Percentiles rank a stretch among this genome's conserved stretches.
phyloP scores from a whole-genome alignment of 768 basidiomycete species.

The Multifurca ochricompacta region DNA sequence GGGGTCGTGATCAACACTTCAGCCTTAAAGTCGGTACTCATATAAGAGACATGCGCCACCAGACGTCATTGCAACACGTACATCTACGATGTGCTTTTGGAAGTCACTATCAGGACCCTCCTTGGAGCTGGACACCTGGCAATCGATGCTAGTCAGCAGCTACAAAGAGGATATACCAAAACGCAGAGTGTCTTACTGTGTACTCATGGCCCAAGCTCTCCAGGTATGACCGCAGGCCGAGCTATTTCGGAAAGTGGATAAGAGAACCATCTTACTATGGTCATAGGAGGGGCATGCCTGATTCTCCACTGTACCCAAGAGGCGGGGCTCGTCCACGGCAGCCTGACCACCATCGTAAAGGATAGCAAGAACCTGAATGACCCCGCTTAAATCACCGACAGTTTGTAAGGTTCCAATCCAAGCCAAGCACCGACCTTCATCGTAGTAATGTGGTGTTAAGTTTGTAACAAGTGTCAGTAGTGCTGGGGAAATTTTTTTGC shows the following conservation, averaged over 20 bases:
- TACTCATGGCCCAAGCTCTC: conserved; percentile 66
- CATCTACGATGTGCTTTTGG: conserved; percentile 65
- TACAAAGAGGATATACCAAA: neutral
- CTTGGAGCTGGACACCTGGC: conserved; percentile 70
- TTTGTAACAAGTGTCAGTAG: too few relatives aligned
- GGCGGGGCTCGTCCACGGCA: conserved; percentile 61
- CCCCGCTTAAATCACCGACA: neutral
- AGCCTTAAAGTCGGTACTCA: conserved; percentile 37
- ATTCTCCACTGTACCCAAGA: conserved; percentile 77
- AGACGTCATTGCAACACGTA: conserved; percentile 31
- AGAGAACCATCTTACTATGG: neutral
- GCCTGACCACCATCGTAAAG: conserved; percentile 63
- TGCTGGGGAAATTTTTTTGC: neutral
- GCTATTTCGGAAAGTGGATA: conserved; percentile 44
- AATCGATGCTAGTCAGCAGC: neutral
- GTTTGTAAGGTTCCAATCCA: neutral
- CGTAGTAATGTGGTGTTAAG: neutral
- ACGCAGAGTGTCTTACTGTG: conserved; percentile 38
- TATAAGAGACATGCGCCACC: neutral
- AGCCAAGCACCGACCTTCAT: neutral
- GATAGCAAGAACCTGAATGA: conserved; percentile 56
- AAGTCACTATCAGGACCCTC: conserved; percentile 52
- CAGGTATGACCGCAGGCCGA: conserved; percentile 67
- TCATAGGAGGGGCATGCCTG: conserved; percentile 35
- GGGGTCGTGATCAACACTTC: conserved; percentile 79